Evolutionary conservation across 345 rosid genomes (phyloP).

Genomic region (Camelina laxa): DNA sequence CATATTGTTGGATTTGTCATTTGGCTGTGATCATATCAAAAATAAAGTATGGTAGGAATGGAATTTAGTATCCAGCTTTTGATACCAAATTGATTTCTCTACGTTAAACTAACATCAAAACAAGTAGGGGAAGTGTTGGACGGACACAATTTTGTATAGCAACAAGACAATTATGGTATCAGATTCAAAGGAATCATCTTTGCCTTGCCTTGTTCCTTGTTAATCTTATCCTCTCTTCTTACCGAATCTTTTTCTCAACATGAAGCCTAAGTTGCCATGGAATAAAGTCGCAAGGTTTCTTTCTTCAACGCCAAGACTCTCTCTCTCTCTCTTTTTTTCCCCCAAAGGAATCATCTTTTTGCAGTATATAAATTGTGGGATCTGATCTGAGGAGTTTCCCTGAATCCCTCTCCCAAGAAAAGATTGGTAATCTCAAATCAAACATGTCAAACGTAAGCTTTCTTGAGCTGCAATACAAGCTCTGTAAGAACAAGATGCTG

Average conservation of each 20-base stretch:
- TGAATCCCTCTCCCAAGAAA: neutral
- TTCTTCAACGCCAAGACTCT: slow-evolving; percentile 32
- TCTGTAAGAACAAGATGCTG: slow-evolving; percentile 60
- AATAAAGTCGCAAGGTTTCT: slow-evolving; percentile 32
- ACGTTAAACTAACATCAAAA: too few relatives aligned
- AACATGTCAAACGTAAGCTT: slow-evolving; percentile 59
- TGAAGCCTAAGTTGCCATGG: slow-evolving; percentile 23
- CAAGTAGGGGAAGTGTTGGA: neutral
- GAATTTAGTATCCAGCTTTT: neutral
- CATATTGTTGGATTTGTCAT: neutral
- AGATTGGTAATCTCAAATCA: slow-evolving; percentile 5
- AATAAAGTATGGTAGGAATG: too few relatives aligned
- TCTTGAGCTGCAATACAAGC: slow-evolving; percentile 78
- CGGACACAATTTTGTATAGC: neutral
- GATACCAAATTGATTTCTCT: neutral
- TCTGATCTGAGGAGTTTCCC: neutral
- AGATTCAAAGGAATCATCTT: slow-evolving; percentile 4
- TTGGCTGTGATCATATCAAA: neutral
- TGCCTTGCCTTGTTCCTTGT: neutral
- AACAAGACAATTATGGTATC: slow-evolving; percentile 17
- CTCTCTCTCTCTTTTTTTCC: neutral
- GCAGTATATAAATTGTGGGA: slow-evolving; percentile 15
- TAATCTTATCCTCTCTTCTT: neutral
- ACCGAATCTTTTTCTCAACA: slow-evolving; percentile 5
- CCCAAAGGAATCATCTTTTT: slow-evolving; percentile 15